Percentiles rank a stretch among this genome's conserved stretches.
phyloP scores from a whole-genome alignment of 2,329 filamentous ascomycete genomes.

The Claviceps capensis region DNA sequence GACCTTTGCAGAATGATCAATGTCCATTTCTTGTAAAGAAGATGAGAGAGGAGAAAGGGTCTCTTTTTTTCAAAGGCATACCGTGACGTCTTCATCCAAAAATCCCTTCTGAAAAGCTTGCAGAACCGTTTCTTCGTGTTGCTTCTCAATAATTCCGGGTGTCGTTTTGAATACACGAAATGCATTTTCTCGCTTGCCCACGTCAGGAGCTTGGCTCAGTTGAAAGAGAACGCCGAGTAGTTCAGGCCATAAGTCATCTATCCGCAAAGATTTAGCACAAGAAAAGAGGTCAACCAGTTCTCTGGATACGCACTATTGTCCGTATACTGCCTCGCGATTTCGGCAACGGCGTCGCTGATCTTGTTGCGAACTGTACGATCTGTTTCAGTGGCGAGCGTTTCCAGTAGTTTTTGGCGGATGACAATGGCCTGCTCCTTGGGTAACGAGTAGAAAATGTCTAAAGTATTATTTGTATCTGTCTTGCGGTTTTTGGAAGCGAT shows the following conservation, averaged over 20 bases:
- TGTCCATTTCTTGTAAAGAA: neutral
- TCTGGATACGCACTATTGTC: slow-evolving; percentile 57
- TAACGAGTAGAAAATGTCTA: slow-evolving; percentile 78
- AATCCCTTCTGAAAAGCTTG: slow-evolving; percentile 85
- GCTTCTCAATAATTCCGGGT: slow-evolving; percentile 87
- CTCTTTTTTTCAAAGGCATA: slow-evolving; percentile 25
- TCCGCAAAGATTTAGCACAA: neutral
- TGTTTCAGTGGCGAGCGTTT: slow-evolving; percentile 60
- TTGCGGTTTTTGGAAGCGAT: slow-evolving; percentile 85
- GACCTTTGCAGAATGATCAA: slow-evolving; percentile 39
- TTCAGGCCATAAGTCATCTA: slow-evolving; percentile 80
- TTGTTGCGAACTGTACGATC: slow-evolving; percentile 75
- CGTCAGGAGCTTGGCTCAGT: slow-evolving; percentile 73
- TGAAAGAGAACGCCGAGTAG: slow-evolving; percentile 76
- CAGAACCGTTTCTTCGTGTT: slow-evolving; percentile 84
- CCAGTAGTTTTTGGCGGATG: slow-evolving; percentile 73
- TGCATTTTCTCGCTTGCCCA: slow-evolving; percentile 77
- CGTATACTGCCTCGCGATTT: slow-evolving; percentile 87
- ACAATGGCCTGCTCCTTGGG: slow-evolving; percentile 57
- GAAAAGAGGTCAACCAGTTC: no score
- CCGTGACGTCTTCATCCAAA: slow-evolving; percentile 70
- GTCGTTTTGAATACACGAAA: slow-evolving; percentile 94
- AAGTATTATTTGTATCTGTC: slow-evolving; percentile 52
- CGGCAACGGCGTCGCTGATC: slow-evolving; percentile 92
- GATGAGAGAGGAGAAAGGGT: no score